Conservation (phyloP, 345 rosid genomes). For the Populus tremula region DNA sequence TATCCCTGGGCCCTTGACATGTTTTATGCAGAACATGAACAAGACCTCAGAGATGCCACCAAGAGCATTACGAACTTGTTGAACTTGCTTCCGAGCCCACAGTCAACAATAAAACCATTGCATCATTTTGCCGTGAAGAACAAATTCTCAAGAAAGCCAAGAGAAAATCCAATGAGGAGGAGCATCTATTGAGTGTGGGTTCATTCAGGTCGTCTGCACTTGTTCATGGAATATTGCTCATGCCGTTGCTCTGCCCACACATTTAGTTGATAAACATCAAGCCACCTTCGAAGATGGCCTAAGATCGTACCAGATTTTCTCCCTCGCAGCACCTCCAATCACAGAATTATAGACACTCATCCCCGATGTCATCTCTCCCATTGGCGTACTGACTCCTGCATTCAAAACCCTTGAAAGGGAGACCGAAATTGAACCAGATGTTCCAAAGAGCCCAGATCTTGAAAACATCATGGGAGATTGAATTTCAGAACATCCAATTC, state of each 20-base stretch:
- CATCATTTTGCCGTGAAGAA: slow-evolving; percentile 66
- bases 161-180: slow-evolving; percentile 34
- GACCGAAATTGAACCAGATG: slow-evolving; percentile 52
- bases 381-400: slow-evolving; percentile 47
- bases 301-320: slow-evolving; percentile 66
- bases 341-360: slow-evolving; percentile 68
- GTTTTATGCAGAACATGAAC: too few relatives aligned
- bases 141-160: slow-evolving; percentile 44
- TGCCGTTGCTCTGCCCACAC: slow-evolving; percentile 56
- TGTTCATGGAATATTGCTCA: slow-evolving; percentile 74
- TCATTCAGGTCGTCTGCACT: slow-evolving; percentile 60
- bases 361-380: slow-evolving; percentile 54
- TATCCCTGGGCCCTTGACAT: too few relatives aligned
- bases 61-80: slow-evolving; percentile 33
- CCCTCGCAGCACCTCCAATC: slow-evolving; percentile 67
- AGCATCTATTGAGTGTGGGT: slow-evolving; percentile 53
- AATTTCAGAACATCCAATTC: slow-evolving; percentile 46
- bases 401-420: slow-evolving; percentile 51
- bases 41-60: too few relatives aligned
- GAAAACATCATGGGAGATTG: slow-evolving; percentile 36
- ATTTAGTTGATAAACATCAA: slow-evolving; percentile 33
- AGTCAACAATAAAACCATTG: slow-evolving; percentile 54
- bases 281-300: slow-evolving; percentile 45
- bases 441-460: slow-evolving; percentile 17
- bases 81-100: slow-evolving; percentile 55